Evolutionary conservation across 768 basidiomycete species (phyloP).

Genomic region (Pisolithus albus): DNA sequence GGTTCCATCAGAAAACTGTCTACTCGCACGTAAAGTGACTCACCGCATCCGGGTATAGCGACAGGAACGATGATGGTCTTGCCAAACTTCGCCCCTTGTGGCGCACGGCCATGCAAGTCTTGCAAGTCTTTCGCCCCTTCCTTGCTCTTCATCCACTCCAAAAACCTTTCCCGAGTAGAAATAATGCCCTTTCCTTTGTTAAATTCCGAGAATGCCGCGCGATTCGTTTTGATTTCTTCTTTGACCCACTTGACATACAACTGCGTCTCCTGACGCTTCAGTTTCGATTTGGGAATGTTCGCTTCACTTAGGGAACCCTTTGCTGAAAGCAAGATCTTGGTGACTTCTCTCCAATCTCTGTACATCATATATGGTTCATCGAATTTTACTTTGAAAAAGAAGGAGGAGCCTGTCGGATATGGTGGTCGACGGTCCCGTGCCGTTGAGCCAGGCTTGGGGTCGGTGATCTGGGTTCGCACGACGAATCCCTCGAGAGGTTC

Average conservation of each 20-base stretch:
- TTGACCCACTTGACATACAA: constrained; percentile 82
- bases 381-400: constrained; percentile 99
- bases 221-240: constrained; percentile 60
- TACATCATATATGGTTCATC: constrained; percentile 99
- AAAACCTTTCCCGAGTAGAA: constrained; percentile 68
- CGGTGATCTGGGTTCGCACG: constrained; percentile 65
- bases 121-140: constrained; percentile 35
- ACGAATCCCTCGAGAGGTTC: constrained; percentile 92
- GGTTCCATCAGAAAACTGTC: background rate
- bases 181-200: constrained; percentile 80
- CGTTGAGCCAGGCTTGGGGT: constrained; percentile 29
- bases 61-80: constrained; percentile 86
- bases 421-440: constrained; percentile 41
- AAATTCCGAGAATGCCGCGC: constrained; percentile 54
- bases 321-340: constrained; percentile 58
- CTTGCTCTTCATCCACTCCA: constrained; percentile 54
- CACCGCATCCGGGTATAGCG: constrained; percentile 90
- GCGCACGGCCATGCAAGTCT: constrained; percentile 10
- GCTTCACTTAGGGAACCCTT: constrained; percentile 26
- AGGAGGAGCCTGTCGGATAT: constrained; percentile 72
- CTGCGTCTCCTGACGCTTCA: constrained; percentile 71
- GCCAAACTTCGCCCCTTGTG: constrained; percentile 30
- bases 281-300: constrained; percentile 54
- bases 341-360: constrained; percentile 94
- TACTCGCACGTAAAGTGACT: constrained; percentile 21